These are phyloP conservation scores for Globisporangium takayamanum DNA, from an alignment of 352 stramenopile genomes.

Conservation along the genomic window DNA sequence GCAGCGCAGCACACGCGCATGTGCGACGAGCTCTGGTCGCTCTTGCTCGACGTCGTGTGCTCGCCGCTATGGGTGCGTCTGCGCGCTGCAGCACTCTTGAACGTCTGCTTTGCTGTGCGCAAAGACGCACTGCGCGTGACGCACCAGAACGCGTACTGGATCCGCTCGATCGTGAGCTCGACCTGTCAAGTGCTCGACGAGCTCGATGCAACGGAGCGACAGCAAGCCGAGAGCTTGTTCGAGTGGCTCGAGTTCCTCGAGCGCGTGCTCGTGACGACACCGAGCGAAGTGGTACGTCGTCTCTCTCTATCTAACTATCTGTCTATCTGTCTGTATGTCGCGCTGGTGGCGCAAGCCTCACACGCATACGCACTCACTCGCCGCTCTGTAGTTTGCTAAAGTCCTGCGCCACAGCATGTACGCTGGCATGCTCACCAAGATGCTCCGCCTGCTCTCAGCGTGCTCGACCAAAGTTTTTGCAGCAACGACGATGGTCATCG, in stretches of 20 bases:
- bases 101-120: conserved; percentile 31
- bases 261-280: conserved; percentile 34
- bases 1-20: conserved; percentile 16
- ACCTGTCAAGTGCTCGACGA: conserved; percentile 63
- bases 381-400: conserved; percentile 20
- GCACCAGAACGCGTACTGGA: conserved; percentile 25
- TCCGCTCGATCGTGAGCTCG: conserved; percentile 67
- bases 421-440: conserved; percentile 47
- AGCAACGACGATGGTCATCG: conserved; percentile 48
- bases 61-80: conserved; percentile 58
- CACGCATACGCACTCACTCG: background rate
- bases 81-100: conserved; percentile 50
- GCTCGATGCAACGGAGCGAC: conserved; percentile 29
- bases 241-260: conserved; percentile 62
- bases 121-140: conserved; percentile 20
- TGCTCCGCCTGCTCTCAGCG: conserved; percentile 43
- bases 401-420: conserved; percentile 54
- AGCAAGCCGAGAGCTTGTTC: conserved; percentile 43
- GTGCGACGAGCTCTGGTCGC: conserved; percentile 43
- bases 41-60: conserved; percentile 67
- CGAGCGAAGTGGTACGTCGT: conserved; percentile 22
- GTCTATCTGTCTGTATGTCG: background rate
- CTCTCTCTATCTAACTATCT: background rate
- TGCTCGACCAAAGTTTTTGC: conserved; percentile 68
- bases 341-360: background rate